These are phyloP conservation scores for Tylopilus balloui DNA, from an alignment of 768 basidiomycete species.

Conservation along the genomic window DNA sequence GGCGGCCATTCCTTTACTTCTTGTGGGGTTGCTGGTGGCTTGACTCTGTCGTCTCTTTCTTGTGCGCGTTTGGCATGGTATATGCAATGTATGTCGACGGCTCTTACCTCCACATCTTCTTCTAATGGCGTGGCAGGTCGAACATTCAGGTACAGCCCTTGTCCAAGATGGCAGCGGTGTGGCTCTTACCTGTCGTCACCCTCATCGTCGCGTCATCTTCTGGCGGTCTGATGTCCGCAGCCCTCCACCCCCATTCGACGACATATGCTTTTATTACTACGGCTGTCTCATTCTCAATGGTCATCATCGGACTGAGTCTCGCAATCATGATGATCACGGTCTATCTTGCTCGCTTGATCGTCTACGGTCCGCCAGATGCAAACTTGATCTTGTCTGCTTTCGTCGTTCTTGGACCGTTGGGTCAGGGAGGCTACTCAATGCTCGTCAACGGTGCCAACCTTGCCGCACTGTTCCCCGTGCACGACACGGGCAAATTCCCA, in stretches of 20 bases:
- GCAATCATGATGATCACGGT: conserved; percentile 47
- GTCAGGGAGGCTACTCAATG: conserved; percentile 47
- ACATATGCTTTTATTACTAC: conserved; percentile 41
- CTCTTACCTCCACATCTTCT: neutral
- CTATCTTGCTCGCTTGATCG: conserved; percentile 43
- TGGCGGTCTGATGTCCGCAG: conserved; percentile 41
- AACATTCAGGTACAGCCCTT: conserved; percentile 39
- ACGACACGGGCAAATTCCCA: conserved; percentile 30
- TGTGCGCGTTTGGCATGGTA: conserved; percentile 46
- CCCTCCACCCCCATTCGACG: conserved; percentile 35
- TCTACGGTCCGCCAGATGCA: conserved; percentile 38
- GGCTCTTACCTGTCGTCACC: conserved; percentile 51
- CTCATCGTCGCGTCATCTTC: conserved; percentile 51
- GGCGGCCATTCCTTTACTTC: conserved; percentile 35
- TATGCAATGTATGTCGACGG: conserved; percentile 39
- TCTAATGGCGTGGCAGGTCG: conserved; percentile 36
- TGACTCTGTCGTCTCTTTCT: conserved; percentile 38
- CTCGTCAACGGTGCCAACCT: conserved; percentile 39
- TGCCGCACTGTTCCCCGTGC: conserved; percentile 32
- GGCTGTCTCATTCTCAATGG: conserved; percentile 40
- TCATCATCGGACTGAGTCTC: conserved; percentile 43
- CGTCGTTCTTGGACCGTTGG: conserved; percentile 49
- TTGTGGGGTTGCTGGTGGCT: conserved; percentile 53
- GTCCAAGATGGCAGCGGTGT: conserved; percentile 39
- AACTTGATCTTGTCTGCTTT: conserved; percentile 42